These are phyloP conservation scores for Magnolia officinalis DNA, from an alignment of 164 flowering plant genomes.

Conservation along the genomic window DNA sequence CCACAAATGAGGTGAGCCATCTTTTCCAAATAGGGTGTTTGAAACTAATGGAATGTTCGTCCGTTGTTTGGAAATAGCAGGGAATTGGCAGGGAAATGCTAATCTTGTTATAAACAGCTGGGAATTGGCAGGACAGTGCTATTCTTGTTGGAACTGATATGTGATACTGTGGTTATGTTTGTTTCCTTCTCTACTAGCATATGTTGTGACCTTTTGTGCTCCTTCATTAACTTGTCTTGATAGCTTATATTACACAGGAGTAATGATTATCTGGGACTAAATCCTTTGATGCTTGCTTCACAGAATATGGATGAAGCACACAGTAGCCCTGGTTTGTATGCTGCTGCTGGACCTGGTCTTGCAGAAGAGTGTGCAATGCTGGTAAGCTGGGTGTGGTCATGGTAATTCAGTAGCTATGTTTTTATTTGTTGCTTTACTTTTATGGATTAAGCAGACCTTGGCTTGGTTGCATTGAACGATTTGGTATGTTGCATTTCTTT, in stretches of 20 bases:
- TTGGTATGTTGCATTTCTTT: conserved; percentile 12
- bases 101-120: too few species aligned
- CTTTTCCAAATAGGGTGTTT: neutral
- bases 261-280: conserved; percentile 1
- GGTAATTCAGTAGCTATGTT: neutral
- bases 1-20: conserved; percentile 84
- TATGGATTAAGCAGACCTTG: neutral
- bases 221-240: too few species aligned
- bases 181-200: too few species aligned
- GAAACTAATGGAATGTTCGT: neutral
- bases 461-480: neutral
- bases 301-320: conserved; percentile 94
- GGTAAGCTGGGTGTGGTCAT: conserved; percentile 39
- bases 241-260: neutral
- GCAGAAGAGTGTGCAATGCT: conserved; percentile 89
- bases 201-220: too few species aligned
- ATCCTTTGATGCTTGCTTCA: neutral
- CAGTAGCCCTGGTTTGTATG: conserved; percentile 95
- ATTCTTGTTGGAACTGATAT: neutral
- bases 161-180: neutral
- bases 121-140: neutral
- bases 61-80: neutral
- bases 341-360: conserved; percentile 97
- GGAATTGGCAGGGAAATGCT: neutral
- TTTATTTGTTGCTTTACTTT: neutral